Conservation (phyloP, 2,329 filamentous ascomycete genomes). For the Stachybotrys chartarum region DNA sequence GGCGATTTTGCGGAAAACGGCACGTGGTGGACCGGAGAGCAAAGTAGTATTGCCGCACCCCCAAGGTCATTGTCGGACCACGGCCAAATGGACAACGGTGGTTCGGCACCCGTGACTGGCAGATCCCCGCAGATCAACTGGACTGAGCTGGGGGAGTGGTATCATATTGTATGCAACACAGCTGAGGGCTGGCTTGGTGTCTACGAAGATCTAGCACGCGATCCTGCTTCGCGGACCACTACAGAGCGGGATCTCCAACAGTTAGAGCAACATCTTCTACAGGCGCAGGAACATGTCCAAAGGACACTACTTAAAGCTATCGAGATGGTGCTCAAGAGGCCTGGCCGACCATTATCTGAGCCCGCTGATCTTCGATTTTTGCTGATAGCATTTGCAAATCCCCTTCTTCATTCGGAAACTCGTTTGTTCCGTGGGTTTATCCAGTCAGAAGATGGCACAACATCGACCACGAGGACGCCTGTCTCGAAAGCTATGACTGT, state of each 20-base stretch:
- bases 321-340: conserved; percentile 73
- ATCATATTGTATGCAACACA: conserved; percentile 59
- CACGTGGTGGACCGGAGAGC: conserved; percentile 69
- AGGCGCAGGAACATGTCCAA: conserved; percentile 62
- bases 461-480: conserved; percentile 9
- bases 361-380: conserved; percentile 71
- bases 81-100: conserved; percentile 9
- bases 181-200: conserved; percentile 58
- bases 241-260: conserved; percentile 30
- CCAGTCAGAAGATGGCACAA: conserved; percentile 16
- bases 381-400: conserved; percentile 72
- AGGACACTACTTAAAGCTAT: conserved; percentile 67
- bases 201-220: conserved; percentile 42
- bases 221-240: conserved; percentile 18
- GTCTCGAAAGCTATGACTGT: conserved; percentile 6
- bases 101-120: conserved; percentile 8
- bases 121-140: conserved; percentile 67
- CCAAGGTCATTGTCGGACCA: conserved; percentile 5
- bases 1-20: conserved; percentile 77
- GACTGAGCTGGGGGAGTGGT: conserved; percentile 66
- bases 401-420: conserved; percentile 52
- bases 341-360: conserved; percentile 59
- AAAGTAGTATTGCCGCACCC: conserved; percentile 24
- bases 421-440: conserved; percentile 33
- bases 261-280: conserved; percentile 39